Base-by-base conservation (phyloP, 108 stramenopile species). In the Nitzschia inconspicua region DNA sequence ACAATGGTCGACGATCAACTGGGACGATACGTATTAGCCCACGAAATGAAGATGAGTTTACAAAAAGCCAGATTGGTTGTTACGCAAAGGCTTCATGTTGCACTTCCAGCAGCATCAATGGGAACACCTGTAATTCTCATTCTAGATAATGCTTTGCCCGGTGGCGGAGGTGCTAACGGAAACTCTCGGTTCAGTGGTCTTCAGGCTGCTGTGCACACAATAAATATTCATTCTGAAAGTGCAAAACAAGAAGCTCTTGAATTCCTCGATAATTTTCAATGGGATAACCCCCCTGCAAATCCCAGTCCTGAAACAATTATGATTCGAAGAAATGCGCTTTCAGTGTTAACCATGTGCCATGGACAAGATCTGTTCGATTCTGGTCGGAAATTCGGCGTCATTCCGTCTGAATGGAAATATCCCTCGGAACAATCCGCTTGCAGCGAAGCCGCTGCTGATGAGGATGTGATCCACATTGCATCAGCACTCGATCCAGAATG, bases 51-150 rank as follows among this genome's bases (percentile, higher is more conserved):
- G n/a, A n/a, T n/a, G n/a, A n/a, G n/a, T n/a, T n/a, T n/a, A n/a
- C n/a, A n/a, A n/a, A n/a, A n/a, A n/a, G 59, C 59, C 34, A 34
- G 35, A 6, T 19, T 60, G 24, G 59, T 60, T 10, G 47, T 60
- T 31, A 60, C 59, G 11, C 23, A 47, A 10, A 42, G 59, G 3
- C 26, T 60, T 6, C 59, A 60, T 20, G 46, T 60, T 6, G 59
- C 59, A 8, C 22, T 60, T 23, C 59, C 59, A 11, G 24, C 34
- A 32, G 59, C 36, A 4, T 23, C 59, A 4, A 34, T 60, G 8
- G 59, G 59, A 4, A 47, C 48, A 8, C 59, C 59, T 36, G 59
- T 60, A 3, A 60, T 60, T 47, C 30, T 60, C 24, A 29, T 60
- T 6, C 29, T 26, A 10, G 44, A n/a, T 14, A 31, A 47, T 7